A percentile compares a stretch with the other conserved stretches of the same genome.
Conservation (phyloP, 1,139 yeast genomes). For the Kodamaea fungicola region DNA sequence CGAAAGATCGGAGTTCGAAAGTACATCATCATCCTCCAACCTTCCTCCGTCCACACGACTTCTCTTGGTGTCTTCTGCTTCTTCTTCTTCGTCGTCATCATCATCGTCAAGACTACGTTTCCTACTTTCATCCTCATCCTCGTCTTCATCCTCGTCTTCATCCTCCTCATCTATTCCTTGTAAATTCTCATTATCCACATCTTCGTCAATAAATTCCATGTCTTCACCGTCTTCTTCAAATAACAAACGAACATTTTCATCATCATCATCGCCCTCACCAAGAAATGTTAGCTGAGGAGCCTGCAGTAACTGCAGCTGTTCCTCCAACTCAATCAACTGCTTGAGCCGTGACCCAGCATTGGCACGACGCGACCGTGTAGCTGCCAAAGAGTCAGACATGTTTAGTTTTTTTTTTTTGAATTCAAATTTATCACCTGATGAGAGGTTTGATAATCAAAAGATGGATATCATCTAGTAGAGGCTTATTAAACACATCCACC, state of each 20-base stretch:
- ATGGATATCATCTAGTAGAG: slow-evolving; percentile 1
- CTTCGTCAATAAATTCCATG: slow-evolving; percentile 57
- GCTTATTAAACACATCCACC: slow-evolving; percentile 26
- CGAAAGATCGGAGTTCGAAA: slow-evolving; percentile 55
- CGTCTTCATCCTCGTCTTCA: slow-evolving; percentile 19
- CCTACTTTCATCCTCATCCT: slow-evolving; percentile 11
- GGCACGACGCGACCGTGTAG: slow-evolving; percentile 72
- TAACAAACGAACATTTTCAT: slow-evolving; percentile 68
- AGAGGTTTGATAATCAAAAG: neutral
- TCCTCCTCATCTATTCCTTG: slow-evolving; percentile 27
- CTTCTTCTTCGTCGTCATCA: slow-evolving; percentile 20
- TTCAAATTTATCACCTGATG: slow-evolving; percentile 1
- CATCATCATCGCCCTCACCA: slow-evolving; percentile 44
- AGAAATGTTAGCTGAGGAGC: slow-evolving; percentile 4
- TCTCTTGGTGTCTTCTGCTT: slow-evolving; percentile 16
- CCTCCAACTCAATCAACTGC: slow-evolving; percentile 71
- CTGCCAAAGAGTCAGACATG: slow-evolving; percentile 49
- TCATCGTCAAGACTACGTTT: slow-evolving; percentile 13
- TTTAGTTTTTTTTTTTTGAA: neutral
- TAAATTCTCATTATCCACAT: slow-evolving; percentile 17
- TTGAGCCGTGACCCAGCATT: slow-evolving; percentile 89
- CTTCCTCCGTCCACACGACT: slow-evolving; percentile 13
- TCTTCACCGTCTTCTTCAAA: slow-evolving; percentile 87
- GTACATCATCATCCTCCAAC: slow-evolving; percentile 35
- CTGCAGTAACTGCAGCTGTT: slow-evolving; percentile 18